Percentiles rank a stretch among this genome's conserved stretches.
Evolutionary conservation across 805 yeast genomes (phyloP).

Genomic region (Brettanomyces naardenensis): DNA sequence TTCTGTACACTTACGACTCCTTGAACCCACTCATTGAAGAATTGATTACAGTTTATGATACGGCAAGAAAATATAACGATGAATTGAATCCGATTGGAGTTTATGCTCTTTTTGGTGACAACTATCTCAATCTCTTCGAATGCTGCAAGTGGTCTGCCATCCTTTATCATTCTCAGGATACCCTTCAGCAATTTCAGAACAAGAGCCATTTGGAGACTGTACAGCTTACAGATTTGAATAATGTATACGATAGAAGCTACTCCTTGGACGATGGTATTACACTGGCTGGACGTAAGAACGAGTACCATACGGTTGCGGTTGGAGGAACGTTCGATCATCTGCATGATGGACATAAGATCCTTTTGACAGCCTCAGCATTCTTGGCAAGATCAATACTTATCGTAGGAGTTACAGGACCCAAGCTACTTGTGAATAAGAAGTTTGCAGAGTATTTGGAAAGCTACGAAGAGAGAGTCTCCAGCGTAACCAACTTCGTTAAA

Average conservation of each 20-base stretch:
- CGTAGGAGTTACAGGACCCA: slow-evolving; percentile 78
- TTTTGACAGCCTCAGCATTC: slow-evolving; percentile 66
- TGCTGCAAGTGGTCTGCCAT: not conserved
- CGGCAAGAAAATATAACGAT: slow-evolving; percentile 10
- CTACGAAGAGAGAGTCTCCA: slow-evolving; percentile 40
- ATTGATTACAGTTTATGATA: slow-evolving; percentile 11
- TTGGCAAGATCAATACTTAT: slow-evolving; percentile 49
- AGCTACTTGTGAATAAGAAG: slow-evolving; percentile 66
- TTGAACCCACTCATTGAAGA: slow-evolving; percentile 5
- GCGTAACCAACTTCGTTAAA: slow-evolving; percentile 42
- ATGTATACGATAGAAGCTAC: too few species aligned
- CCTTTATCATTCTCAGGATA: not conserved
- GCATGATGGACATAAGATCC: slow-evolving; percentile 90
- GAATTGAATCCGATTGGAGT: not conserved
- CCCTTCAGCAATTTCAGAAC: not conserved
- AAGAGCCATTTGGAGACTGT: not conserved
- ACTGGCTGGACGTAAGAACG: not conserved
- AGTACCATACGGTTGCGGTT: slow-evolving; percentile 38
- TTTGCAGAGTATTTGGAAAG: slow-evolving; percentile 57
- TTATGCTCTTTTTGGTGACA: slow-evolving; percentile 9
- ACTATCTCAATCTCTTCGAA: slow-evolving; percentile 3
- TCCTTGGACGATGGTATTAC: not conserved
- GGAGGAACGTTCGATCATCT: slow-evolving; percentile 98
- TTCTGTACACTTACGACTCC: slow-evolving; percentile 15
- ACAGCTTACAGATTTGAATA: not conserved